phyloP scores from a whole-genome alignment of 345 rosid species.

The Lepidium aucheri region DNA sequence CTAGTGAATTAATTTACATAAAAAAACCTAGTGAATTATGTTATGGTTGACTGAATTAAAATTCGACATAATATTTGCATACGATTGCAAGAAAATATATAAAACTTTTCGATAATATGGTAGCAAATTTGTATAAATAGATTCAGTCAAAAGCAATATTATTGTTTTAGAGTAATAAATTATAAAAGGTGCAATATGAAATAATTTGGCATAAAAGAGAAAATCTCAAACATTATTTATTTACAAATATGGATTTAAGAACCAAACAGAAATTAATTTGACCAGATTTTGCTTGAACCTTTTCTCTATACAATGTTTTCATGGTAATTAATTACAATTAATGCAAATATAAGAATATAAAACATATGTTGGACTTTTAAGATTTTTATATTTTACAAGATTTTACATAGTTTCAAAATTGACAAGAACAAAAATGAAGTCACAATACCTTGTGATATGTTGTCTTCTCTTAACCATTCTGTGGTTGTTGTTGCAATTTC shows the following conservation, averaged over 20 bases:
- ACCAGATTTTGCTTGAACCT: background rate
- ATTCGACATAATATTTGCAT: too few species aligned
- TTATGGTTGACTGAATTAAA: too few species aligned
- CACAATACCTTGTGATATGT: background rate
- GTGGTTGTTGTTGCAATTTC: constrained; percentile 14
- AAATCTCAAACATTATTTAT: background rate
- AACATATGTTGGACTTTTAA: background rate
- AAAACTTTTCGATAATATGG: too few species aligned
- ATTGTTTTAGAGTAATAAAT: background rate
- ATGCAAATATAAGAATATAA: background rate
- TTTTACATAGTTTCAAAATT: background rate
- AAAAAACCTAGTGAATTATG: too few species aligned
- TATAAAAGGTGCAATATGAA: background rate
- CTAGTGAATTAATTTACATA: too few species aligned
- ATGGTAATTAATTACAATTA: background rate
- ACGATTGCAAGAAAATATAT: too few species aligned
- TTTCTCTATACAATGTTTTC: background rate
- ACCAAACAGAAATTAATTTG: background rate
- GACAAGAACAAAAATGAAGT: constrained; percentile 4
- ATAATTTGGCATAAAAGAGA: background rate
- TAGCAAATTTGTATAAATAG: background rate
- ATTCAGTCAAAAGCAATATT: background rate
- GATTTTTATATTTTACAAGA: background rate
- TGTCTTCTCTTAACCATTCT: constrained; percentile 10
- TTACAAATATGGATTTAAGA: background rate